These are phyloP conservation scores for Gracilariopsis chorda DNA, from an alignment of 23 red algal genomes.

Conservation along the genomic window DNA sequence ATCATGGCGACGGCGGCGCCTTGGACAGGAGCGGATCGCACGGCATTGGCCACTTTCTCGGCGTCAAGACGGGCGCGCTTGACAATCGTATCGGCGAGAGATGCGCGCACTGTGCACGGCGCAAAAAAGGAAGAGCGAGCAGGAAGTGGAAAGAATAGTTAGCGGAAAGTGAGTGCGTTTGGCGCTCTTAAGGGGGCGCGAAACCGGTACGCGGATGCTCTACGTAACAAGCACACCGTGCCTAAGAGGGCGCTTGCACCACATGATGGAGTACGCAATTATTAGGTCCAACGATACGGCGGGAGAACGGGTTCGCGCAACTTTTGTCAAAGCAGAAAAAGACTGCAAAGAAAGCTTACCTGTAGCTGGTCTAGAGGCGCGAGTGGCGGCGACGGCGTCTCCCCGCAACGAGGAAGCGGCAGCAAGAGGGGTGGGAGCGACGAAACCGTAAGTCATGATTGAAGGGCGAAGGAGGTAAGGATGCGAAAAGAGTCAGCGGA, in stretches of 20 bases:
- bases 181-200: too few species aligned
- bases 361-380: background rate
- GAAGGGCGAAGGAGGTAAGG: background rate
- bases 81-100: constrained; percentile 47
- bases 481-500: background rate
- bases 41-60: constrained; percentile 34
- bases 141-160: background rate
- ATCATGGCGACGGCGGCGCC: constrained; percentile 35
- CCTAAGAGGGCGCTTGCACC: too few species aligned
- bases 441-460: constrained; percentile 47
- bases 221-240: too few species aligned
- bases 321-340: background rate
- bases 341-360: background rate
- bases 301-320: too few species aligned
- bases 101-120: constrained; percentile 34
- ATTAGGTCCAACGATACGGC: too few species aligned
- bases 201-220: too few species aligned
- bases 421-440: constrained; percentile 52
- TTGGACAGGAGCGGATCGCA: constrained; percentile 28
- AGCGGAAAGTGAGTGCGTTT: background rate
- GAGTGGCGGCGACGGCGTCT: background rate
- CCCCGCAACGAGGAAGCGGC: constrained; percentile 10
- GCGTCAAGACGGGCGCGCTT: constrained; percentile 53
- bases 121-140: background rate
- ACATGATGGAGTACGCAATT: too few species aligned